Percentiles rank a stretch among this genome's conserved stretches.
These are phyloP conservation scores for Quercus tomentella DNA, from an alignment of 331 rosid species.

Conservation along the genomic window DNA sequence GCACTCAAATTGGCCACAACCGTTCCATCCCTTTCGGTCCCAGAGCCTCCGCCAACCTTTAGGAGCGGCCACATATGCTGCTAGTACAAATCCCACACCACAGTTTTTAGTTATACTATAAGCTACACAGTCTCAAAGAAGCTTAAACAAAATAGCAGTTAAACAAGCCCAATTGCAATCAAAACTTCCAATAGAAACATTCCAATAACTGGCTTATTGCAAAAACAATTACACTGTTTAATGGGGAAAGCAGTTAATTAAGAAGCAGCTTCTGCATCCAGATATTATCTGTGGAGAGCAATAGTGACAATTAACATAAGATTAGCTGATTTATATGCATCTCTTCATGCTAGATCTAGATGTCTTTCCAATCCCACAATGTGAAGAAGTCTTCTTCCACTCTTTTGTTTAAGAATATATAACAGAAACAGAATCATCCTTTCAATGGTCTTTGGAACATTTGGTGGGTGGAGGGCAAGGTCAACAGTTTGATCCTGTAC, in stretches of 20 bases:
- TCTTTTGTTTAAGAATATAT: not conserved
- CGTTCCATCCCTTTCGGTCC: slow-evolving; percentile 60
- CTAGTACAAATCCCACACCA: slow-evolving; percentile 6
- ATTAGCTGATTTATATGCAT: not conserved
- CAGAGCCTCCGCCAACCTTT: slow-evolving; percentile 59
- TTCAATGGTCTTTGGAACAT: not conserved
- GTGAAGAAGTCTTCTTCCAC: not conserved
- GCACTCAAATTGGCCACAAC: slow-evolving; percentile 93
- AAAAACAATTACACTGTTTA: not conserved
- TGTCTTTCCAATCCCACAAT: not conserved
- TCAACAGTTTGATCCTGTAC: not conserved
- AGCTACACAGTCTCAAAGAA: not conserved
- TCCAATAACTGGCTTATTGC: not conserved
- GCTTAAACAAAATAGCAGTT: not conserved
- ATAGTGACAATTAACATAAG: not conserved
- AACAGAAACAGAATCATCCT: not conserved
- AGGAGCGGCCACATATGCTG: slow-evolving; percentile 99
- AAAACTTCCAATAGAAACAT: not conserved
- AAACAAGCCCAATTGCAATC: not conserved
- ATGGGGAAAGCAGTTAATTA: not conserved
- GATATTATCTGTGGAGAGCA: not conserved
- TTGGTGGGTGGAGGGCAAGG: not conserved
- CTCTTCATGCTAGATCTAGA: not conserved
- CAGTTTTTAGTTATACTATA: not conserved
- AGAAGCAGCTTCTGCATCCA: not conserved